Evolutionary conservation across 148 eudicot species (phyloP).

Genomic region (Cornus suecica): DNA sequence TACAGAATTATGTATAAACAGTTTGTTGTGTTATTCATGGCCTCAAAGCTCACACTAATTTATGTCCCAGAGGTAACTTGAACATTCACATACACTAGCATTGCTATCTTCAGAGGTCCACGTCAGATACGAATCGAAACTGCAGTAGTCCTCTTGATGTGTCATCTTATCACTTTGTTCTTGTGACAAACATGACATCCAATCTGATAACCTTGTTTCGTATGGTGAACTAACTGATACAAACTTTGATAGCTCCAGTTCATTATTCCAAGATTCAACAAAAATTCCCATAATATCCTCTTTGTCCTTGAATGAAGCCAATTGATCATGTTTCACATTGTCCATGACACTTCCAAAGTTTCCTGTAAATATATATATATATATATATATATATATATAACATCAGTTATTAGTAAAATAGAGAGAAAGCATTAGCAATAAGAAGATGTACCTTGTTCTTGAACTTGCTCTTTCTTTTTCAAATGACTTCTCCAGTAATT

Average conservation of each 20-base stretch:
- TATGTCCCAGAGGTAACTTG: constrained; percentile 14
- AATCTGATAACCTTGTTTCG: constrained; percentile 33
- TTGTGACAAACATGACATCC: constrained; percentile 27
- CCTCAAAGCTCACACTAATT: neutral
- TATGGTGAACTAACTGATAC: constrained; percentile 32
- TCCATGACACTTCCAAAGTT: constrained; percentile 7
- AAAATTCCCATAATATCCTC: constrained; percentile 8
- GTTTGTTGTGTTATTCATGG: neutral
- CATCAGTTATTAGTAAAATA: no score
- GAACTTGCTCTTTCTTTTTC: constrained; percentile 31
- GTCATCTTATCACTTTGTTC: constrained; percentile 11
- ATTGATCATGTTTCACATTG: constrained; percentile 7
- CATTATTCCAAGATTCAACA: constrained; percentile 13
- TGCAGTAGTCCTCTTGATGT: constrained; percentile 5
- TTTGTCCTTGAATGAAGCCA: neutral
- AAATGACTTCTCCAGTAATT: constrained; percentile 61
- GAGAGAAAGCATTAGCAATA: neutral
- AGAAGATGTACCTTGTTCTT: constrained; percentile 15
- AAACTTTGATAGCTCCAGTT: neutral
- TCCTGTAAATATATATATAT: neutral
- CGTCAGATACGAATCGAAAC: constrained; percentile 10
- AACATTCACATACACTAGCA: constrained; percentile 20
- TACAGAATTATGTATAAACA: no score
- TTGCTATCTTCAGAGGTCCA: constrained; percentile 9
- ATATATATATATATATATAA: no score